phyloP scores from a whole-genome alignment of 2,329 filamentous ascomycete genomes.

The Fonsecaea erecta region DNA sequence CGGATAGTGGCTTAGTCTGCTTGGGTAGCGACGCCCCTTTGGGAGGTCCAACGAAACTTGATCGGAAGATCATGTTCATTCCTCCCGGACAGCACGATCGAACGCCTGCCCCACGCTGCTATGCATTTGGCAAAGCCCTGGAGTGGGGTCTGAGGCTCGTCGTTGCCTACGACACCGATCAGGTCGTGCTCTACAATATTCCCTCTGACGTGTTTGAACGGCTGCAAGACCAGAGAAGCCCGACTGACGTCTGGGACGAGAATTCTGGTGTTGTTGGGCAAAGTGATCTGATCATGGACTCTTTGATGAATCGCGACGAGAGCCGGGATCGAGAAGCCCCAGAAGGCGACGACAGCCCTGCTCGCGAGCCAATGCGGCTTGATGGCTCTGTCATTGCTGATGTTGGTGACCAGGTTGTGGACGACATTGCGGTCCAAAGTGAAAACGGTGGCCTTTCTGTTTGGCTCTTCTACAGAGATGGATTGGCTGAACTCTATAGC shows the following conservation, averaged over 20 bases:
- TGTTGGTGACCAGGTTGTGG: conserved; percentile 25
- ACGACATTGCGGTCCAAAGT: conserved; percentile 34
- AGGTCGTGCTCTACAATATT: conserved; percentile 64
- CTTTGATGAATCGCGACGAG: conserved; percentile 22
- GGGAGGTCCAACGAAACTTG: conserved; percentile 61
- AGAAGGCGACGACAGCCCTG: background rate
- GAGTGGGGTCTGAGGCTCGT: conserved; percentile 63
- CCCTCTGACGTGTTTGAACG: conserved; percentile 60
- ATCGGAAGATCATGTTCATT: conserved; percentile 63
- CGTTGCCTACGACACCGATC: conserved; percentile 58
- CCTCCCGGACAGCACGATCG: conserved; percentile 40
- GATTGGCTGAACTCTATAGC: conserved; percentile 23
- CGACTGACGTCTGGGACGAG: conserved; percentile 33
- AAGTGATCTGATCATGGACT: conserved; percentile 36
- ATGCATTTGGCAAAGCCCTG: conserved; percentile 62
- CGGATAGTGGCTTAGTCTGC: conserved; percentile 59
- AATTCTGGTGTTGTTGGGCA: conserved; percentile 33
- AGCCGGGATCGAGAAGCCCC: background rate
- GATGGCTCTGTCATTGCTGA: conserved; percentile 25
- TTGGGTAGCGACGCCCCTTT: conserved; percentile 66
- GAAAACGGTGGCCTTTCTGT: conserved; percentile 32
- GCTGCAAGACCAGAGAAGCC: conserved; percentile 21
- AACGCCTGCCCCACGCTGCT: conserved; percentile 55
- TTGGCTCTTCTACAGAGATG: conserved; percentile 35
- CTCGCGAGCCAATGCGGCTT: conserved; percentile 19